Conservation (phyloP, 1,284 basidiomycete species). For the Ceratobasidium sp. region DNA sequence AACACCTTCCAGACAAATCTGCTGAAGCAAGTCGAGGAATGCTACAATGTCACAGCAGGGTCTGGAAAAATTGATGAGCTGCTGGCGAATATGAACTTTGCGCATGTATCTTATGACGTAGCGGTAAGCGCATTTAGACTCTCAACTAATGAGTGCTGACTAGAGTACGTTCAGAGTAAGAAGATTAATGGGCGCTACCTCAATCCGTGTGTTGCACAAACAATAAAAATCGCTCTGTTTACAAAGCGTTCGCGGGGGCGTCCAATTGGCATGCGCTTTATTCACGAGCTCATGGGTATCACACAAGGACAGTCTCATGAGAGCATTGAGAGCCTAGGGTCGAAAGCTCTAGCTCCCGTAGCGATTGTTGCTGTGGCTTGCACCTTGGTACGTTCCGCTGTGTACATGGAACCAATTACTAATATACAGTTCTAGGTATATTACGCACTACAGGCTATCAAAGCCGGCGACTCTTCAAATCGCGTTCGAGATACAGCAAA, state of each 20-base stretch:
- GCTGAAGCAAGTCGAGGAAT: not conserved
- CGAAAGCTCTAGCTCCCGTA: not conserved
- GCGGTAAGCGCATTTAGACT: not conserved
- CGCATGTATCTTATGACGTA: not conserved
- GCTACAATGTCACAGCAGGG: not conserved
- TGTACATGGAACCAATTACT: no score
- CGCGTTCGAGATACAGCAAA: not conserved
- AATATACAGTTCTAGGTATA: no score
- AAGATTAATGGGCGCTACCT: not conserved
- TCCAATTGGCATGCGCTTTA: not conserved
- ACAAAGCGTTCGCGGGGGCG: not conserved
- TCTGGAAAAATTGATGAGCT: not conserved
- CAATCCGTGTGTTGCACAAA: not conserved
- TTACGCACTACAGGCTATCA: not conserved
- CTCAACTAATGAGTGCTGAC: no score
- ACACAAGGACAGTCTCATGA: no score
- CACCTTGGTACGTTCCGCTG: not conserved
- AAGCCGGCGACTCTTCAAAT: not conserved
- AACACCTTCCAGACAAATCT: not conserved
- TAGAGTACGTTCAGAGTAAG: not conserved
- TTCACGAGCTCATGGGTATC: not conserved
- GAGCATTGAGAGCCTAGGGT: not conserved
- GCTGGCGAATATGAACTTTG: not conserved
- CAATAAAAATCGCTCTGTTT: not conserved
- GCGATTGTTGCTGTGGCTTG: not conserved